A percentile compares a stretch with the other conserved stretches of the same genome.
Conservation (phyloP, 2,329 filamentous ascomycete species). For the Ceratocystis eucalypticola region DNA sequence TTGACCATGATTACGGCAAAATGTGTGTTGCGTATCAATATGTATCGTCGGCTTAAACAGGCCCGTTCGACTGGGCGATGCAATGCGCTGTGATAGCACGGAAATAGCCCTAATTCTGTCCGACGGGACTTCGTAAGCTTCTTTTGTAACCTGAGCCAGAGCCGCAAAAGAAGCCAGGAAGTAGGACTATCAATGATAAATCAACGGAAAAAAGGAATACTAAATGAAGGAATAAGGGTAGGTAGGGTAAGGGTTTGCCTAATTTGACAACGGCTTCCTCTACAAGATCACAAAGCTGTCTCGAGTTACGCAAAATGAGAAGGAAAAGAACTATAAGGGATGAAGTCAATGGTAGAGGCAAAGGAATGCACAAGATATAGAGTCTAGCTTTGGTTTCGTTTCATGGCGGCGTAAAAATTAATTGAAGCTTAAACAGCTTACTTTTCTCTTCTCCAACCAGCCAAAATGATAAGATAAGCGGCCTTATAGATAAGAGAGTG, state of each 20-base stretch:
- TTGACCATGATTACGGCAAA: not conserved
- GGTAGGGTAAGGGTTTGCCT: too few species aligned
- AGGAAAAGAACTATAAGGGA: not conserved
- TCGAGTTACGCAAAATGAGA: not conserved
- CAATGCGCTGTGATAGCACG: too few species aligned
- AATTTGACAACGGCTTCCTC: too few species aligned
- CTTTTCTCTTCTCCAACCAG: not conserved
- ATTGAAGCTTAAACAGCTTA: not conserved
- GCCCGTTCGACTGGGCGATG: not conserved
- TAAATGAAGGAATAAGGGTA: too few species aligned
- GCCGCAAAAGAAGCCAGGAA: not conserved
- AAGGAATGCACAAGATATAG: not conserved
- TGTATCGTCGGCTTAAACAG: conserved; percentile 25
- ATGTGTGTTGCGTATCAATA: not conserved
- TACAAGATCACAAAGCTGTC: not conserved
- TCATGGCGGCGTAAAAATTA: not conserved
- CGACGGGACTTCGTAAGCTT: too few species aligned
- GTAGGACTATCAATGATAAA: not conserved
- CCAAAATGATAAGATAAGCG: conserved; percentile 1
- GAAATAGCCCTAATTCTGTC: too few species aligned
- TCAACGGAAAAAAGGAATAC: not conserved
- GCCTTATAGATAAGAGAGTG: not conserved
- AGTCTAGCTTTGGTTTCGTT: not conserved
- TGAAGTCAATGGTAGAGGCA: conserved; percentile 4
- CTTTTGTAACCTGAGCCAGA: too few species aligned